Conservation (phyloP, 2,329 filamentous ascomycete species). For the Alternaria postmessia region DNA sequence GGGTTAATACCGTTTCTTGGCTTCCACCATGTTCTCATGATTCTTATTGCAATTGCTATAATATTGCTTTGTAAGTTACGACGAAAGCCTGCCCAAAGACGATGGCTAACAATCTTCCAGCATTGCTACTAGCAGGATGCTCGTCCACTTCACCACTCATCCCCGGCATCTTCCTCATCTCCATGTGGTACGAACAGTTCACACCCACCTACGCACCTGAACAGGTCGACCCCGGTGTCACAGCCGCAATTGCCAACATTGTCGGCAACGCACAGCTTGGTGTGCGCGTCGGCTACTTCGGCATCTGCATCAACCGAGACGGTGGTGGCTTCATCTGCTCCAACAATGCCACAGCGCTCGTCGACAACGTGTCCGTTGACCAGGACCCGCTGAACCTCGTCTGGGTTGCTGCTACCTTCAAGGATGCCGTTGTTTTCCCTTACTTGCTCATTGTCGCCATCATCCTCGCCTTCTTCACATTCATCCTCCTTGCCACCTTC, state of each 20-base stretch:
- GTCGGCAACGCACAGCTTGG: slow-evolving; percentile 84
- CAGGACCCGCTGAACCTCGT: slow-evolving; percentile 97
- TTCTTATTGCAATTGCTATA: slow-evolving; percentile 90
- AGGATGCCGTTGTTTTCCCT: slow-evolving; percentile 97
- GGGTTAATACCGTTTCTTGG: slow-evolving; percentile 69
- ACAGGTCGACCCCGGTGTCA: slow-evolving; percentile 89
- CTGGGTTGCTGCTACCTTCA: slow-evolving; percentile 96
- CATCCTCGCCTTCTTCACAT: slow-evolving; percentile 94
- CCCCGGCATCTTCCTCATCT: slow-evolving; percentile 95
- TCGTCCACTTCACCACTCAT: slow-evolving; percentile 96
- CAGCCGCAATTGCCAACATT: slow-evolving; percentile 86
- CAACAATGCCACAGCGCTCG: slow-evolving; percentile 93
- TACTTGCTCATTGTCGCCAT: slow-evolving; percentile 99
- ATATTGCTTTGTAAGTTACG: slow-evolving; percentile 87
- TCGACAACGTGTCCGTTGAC: slow-evolving; percentile 86
- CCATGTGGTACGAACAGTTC: slow-evolving; percentile 94
- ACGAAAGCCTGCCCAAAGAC: slow-evolving; percentile 4
- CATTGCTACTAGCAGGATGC: slow-evolving; percentile 91
- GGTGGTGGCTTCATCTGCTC: slow-evolving; percentile 92
- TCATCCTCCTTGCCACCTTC: slow-evolving; percentile 94
- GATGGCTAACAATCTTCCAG: slow-evolving; percentile 58
- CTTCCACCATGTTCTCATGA: slow-evolving; percentile 93
- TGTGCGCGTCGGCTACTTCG: slow-evolving; percentile 95
- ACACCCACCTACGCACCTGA: slow-evolving; percentile 81
- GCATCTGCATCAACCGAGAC: slow-evolving; percentile 93